Percentiles rank a stretch among this genome's conserved stretches.
These are phyloP conservation scores for Trametes coccinea DNA, from an alignment of 768 basidiomycete genomes.

Conservation along the genomic window DNA sequence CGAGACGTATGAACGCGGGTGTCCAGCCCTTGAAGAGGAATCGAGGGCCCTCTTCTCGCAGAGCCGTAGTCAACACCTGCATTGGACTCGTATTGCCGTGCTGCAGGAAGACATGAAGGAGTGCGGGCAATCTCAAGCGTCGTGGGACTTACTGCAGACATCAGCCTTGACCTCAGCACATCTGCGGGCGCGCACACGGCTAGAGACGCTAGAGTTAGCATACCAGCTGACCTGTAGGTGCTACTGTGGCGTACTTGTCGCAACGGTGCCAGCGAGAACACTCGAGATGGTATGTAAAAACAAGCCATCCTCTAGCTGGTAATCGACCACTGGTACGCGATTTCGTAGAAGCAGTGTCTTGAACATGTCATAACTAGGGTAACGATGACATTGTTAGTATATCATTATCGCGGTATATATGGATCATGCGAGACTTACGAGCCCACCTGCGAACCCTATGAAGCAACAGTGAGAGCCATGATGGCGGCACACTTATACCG, in stretches of 20 bases:
- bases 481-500: neutral
- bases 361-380: conserved; percentile 71
- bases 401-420: no score
- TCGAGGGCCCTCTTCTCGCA: conserved; percentile 70
- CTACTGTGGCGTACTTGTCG: conserved; percentile 58
- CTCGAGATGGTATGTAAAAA: conserved; percentile 69
- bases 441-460: conserved; percentile 76
- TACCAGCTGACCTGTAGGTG: neutral
- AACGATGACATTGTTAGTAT: no score
- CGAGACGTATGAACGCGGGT: conserved; percentile 81
- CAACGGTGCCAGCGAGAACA: conserved; percentile 69
- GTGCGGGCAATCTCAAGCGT: neutral
- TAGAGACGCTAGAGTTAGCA: conserved; percentile 29
- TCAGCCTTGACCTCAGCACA: conserved; percentile 73
- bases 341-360: conserved; percentile 56
- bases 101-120: conserved; percentile 36
- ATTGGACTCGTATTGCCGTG: conserved; percentile 49
- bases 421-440: conserved; percentile 55
- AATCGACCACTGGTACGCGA: conserved; percentile 55
- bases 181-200: conserved; percentile 81
- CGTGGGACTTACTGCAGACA: conserved; percentile 61
- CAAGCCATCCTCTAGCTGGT: conserved; percentile 65
- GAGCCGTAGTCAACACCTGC: conserved; percentile 56
- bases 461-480: conserved; percentile 15
- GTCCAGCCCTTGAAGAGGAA: conserved; percentile 92